A percentile compares a stretch with the other conserved stretches of the same genome.
Conservation (phyloP, 306 rosid genomes). For the Lithocarpus polystachyus region DNA sequence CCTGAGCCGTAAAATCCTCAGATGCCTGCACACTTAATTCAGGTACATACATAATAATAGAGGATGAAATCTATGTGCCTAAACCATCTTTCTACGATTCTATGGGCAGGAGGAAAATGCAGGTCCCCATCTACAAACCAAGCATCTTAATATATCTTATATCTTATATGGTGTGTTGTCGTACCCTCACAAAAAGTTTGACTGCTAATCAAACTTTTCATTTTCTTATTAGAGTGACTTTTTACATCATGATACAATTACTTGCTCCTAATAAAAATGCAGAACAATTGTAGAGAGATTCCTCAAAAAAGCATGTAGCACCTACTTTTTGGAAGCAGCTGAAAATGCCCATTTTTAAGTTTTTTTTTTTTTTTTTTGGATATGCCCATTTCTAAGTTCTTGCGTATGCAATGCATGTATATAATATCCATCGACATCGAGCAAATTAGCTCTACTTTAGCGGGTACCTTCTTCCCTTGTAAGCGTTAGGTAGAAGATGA, state of each 20-base stretch:
- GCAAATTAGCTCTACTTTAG: no score
- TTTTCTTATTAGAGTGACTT: no score
- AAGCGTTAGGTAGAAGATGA: no score
- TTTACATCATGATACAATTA: no score
- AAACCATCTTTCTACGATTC: conserved; percentile 1
- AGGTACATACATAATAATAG: background rate
- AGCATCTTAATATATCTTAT: background rate
- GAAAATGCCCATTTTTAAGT: background rate
- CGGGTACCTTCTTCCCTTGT: no score
- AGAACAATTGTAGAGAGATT: background rate
- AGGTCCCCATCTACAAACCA: background rate
- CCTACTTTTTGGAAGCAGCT: background rate
- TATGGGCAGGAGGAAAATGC: background rate
- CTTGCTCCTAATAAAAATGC: background rate
- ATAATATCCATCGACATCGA: no score
- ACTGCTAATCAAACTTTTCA: no score
- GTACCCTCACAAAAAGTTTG: no score
- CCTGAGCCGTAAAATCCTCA: background rate
- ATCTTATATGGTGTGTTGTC: background rate
- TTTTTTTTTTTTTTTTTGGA: background rate
- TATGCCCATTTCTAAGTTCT: background rate
- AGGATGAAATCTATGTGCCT: background rate
- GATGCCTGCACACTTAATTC: conserved; percentile 1
- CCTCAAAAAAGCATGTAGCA: background rate
- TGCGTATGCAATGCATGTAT: background rate